phyloP scores from a whole-genome alignment of 768 basidiomycete species.

The Lactarius trivialis region DNA sequence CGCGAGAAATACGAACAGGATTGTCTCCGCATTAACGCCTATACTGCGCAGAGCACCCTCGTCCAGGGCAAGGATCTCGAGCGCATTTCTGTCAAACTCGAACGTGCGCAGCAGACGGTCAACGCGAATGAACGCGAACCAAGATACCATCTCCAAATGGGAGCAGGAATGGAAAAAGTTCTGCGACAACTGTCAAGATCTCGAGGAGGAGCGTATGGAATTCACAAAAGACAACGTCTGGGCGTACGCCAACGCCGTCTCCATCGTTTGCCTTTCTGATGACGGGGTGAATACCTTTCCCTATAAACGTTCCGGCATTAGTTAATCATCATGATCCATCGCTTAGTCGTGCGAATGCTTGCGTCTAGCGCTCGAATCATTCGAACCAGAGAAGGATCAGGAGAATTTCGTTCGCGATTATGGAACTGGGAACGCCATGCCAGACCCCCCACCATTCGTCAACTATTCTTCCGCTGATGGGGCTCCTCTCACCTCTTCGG shows the following conservation, averaged over 20 bases:
- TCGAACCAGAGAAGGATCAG: slow-evolving; percentile 85
- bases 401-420: slow-evolving; percentile 84
- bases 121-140: slow-evolving; percentile 88
- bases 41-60: slow-evolving; percentile 84
- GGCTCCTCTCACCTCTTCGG: slow-evolving; percentile 56
- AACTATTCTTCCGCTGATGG: slow-evolving; percentile 56
- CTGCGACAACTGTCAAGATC: slow-evolving; percentile 91
- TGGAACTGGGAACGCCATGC: slow-evolving; percentile 83
- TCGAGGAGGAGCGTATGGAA: slow-evolving; percentile 91
- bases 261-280: slow-evolving; percentile 89
- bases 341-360: slow-evolving; percentile 87
- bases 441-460: slow-evolving; percentile 82
- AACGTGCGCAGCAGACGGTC: slow-evolving; percentile 84
- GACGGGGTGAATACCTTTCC: slow-evolving; percentile 65
- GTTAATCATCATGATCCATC: not conserved
- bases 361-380: slow-evolving; percentile 77
- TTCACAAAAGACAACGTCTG: slow-evolving; percentile 95
- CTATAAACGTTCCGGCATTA: slow-evolving; percentile 5
- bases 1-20: slow-evolving; percentile 92
- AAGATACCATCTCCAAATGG: slow-evolving; percentile 80
- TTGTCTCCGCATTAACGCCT: slow-evolving; percentile 88
- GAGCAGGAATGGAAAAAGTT: slow-evolving; percentile 91
- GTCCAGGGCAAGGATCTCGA: slow-evolving; percentile 93
- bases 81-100: slow-evolving; percentile 79
- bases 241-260: slow-evolving; percentile 95